A percentile compares a stretch with the other conserved stretches of the same genome.
Conservation (phyloP, 192 early-diverging fungal species). For the Coemansia sp. region DNA sequence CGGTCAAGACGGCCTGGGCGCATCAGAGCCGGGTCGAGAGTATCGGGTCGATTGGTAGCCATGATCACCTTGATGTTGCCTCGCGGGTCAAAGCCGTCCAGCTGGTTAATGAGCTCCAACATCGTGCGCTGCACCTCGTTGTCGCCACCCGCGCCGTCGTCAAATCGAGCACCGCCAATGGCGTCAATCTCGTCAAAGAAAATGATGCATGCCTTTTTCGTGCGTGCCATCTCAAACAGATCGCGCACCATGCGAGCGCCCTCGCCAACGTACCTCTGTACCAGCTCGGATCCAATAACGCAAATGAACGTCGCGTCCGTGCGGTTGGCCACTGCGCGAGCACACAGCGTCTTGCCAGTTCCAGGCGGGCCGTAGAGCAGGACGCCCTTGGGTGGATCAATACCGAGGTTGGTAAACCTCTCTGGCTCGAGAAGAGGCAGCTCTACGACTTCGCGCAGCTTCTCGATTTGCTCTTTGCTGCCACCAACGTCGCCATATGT, state of each 20-base stretch:
- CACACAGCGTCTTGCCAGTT: slow-evolving; percentile 97
- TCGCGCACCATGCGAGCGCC: slow-evolving; percentile 99
- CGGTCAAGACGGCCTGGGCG: slow-evolving; percentile 98
- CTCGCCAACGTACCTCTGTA: slow-evolving; percentile 99
- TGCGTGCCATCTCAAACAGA: slow-evolving; percentile 99
- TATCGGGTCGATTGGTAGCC: slow-evolving; percentile 99
- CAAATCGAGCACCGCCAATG: slow-evolving; percentile 96
- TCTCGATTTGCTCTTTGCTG: slow-evolving; percentile 99
- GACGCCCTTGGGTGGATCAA: slow-evolving; percentile 99
- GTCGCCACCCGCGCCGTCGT: slow-evolving; percentile 98
- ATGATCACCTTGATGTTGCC: slow-evolving; percentile 99
- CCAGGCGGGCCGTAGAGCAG: slow-evolving; percentile 95
- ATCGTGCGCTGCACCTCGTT: slow-evolving; percentile 99
- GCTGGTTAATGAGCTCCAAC: slow-evolving; percentile 99
- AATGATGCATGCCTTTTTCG: slow-evolving; percentile 99
- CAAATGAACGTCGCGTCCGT: slow-evolving; percentile 99
- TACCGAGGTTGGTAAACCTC: slow-evolving; percentile 95
- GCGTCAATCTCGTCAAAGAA: slow-evolving; percentile 99
- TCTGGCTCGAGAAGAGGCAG: slow-evolving; percentile 95
- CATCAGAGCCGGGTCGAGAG: slow-evolving; percentile 95
- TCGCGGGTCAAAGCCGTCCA: slow-evolving; percentile 98
- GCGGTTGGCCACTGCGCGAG: slow-evolving; percentile 97
- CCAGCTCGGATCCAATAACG: slow-evolving; percentile 98
- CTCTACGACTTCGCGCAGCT: slow-evolving; percentile 98
- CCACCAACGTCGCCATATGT: slow-evolving; percentile 99